Evolutionary conservation across 768 basidiomycete species (phyloP).

Genomic region (Boletus tylopilopsis): DNA sequence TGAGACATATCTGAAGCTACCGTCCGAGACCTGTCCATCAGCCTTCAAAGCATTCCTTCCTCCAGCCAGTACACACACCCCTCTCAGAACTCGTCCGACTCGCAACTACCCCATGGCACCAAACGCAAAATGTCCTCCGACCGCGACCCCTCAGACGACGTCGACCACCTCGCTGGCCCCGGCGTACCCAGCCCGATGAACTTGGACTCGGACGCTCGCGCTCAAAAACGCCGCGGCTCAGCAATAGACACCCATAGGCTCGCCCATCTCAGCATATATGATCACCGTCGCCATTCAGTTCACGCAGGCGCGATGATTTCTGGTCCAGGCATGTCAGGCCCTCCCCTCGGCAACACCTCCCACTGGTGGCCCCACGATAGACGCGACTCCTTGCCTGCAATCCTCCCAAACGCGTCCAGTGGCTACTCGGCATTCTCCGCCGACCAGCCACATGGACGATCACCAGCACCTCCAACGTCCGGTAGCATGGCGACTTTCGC

Average conservation of each 20-base stretch:
- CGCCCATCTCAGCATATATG: conserved; percentile 63
- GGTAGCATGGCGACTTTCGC: conserved; percentile 66
- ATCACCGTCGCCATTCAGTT: conserved; percentile 74
- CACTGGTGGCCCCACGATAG: conserved; percentile 65
- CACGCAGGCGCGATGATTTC: conserved; percentile 52
- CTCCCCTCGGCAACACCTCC: conserved; percentile 18
- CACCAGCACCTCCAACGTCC: conserved; percentile 53
- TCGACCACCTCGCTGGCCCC: conserved; percentile 67
- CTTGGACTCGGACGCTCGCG: conserved; percentile 59
- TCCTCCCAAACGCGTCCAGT: conserved; percentile 61
- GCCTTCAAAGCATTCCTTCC: too few relatives aligned
- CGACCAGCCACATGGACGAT: conserved; percentile 62
- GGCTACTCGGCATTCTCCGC: conserved; percentile 55
- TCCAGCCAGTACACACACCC: not conserved
- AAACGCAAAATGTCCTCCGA: conserved; percentile 85
- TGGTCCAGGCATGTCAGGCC: conserved; percentile 24
- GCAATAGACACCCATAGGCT: conserved; percentile 76
- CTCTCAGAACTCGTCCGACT: conserved; percentile 35
- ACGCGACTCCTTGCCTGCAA: conserved; percentile 70
- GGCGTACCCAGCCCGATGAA: conserved; percentile 60
- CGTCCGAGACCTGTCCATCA: too few relatives aligned
- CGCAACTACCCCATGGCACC: conserved; percentile 53
- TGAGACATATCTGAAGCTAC: too few relatives aligned
- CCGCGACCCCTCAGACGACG: conserved; percentile 47
- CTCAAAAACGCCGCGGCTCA: conserved; percentile 81